These are phyloP conservation scores for Ophiostoma piceae DNA, from an alignment of 2,329 filamentous ascomycete species.

Conservation along the genomic window DNA sequence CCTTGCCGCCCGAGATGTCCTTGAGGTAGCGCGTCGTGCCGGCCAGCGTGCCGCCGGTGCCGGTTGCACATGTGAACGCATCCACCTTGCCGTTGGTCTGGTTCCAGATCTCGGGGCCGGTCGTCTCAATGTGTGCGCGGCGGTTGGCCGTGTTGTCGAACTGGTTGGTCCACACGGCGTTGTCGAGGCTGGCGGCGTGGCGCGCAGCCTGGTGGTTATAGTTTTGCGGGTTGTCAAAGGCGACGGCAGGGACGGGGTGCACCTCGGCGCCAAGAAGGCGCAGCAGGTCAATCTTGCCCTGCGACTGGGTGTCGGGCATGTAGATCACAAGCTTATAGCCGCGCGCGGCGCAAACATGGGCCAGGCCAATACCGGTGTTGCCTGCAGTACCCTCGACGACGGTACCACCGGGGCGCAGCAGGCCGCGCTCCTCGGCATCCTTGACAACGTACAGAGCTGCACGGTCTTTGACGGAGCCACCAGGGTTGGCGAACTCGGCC, in stretches of 20 bases:
- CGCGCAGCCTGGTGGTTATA: conserved; percentile 95
- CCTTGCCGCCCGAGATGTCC: conserved; percentile 67
- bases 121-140: conserved; percentile 91
- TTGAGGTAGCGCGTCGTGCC: conserved; percentile 87
- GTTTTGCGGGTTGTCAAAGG: conserved; percentile 91
- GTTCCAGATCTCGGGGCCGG: conserved; percentile 93
- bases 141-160: conserved; percentile 96
- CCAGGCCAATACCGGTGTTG: conserved; percentile 95
- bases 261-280: conserved; percentile 90
- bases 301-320: conserved; percentile 98
- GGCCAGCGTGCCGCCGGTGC: conserved; percentile 86
- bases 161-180: conserved; percentile 97
- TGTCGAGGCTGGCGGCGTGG: conserved; percentile 79
- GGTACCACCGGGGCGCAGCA: conserved; percentile 71
- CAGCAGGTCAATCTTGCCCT: conserved; percentile 93
- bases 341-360: conserved; percentile 86
- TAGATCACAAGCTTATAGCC: conserved; percentile 97
- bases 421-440: conserved; percentile 83
- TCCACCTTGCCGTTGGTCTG: conserved; percentile 83
- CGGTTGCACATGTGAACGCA: conserved; percentile 92
- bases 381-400: conserved; percentile 96
- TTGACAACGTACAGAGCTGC: conserved; percentile 91
- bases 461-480: conserved; percentile 92
- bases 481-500: conserved; percentile 98
- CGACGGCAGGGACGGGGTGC: conserved; percentile 89